Evolutionary conservation across 2,329 filamentous ascomycete genomes (phyloP), one percentile per base, ranked within the genome.

Genomic region (Mollisia scopiformis): DNA sequence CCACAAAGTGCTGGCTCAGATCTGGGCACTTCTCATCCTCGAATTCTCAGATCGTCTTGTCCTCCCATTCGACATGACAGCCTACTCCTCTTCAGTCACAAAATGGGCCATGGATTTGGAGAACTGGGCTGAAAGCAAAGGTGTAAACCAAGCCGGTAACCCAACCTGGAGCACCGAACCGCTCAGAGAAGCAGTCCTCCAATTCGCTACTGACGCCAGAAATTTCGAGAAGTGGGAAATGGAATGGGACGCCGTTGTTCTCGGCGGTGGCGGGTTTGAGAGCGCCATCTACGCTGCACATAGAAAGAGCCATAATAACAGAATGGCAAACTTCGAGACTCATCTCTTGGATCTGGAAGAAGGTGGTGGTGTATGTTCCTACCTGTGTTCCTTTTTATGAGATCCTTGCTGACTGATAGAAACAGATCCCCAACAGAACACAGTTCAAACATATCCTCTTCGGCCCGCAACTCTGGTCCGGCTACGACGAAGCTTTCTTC

Each of bases 361-460:
- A 21, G 86, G 81, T 37, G 88, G 87, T 65, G 93, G 93, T 61
- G 90, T 96, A 84, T 82, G 91, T 87, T 58, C 50, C 30, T 55
- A 55, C 57, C 21, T 49, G 49, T 43, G 30, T 52, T 23, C 59
- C 49, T 53, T 35, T 28, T 25, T n/a, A 16, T 3, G 37, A 43
- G 49, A 47, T 53, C 13, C 19, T 58, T 61, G 66, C 56, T 62
- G 58, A 65, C 37, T 3, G 16, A 2, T 33, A 13, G 30, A 3
- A 10, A 43, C 58, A 93, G 90, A 84, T 96, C 4, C 91, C 91
- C 39, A 92, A 92, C 69, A 88, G 94, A 66, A 91, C 90, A 5
- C 95, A 98, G 77, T 99, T 93, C 82, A 97, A 96, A 75, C 95
- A 97, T 76, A 84, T 96, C 71, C 79, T 99, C 59, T 96, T 93